Base-by-base conservation (phyloP, 2,329 filamentous ascomycete species). In the Chaetomium strumarium region DNA sequence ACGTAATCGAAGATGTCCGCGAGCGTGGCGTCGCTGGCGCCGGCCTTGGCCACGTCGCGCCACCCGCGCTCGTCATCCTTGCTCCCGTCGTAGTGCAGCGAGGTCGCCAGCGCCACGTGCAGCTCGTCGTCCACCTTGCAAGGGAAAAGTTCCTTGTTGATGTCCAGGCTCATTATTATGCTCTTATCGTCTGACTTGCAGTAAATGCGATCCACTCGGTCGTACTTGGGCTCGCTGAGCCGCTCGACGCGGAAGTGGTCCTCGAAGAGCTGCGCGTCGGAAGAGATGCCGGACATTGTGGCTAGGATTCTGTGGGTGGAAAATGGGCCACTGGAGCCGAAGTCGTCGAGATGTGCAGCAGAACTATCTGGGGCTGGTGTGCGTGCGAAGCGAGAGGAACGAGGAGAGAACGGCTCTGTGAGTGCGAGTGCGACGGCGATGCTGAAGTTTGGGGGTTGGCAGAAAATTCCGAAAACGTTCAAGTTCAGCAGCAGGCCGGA, bases 71-170 rank as follows among this genome's bases (percentile, higher is more conserved):
- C 77, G 60, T 90, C 83, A 65, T 88, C 83, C 69, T 88, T 92
- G 59, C 75, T 81, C 59, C 93, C 93, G 67, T 97, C 93, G 44
- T 96, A 80, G 50, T 87, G 83, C 51, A 99, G 77, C 16, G 90
- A 93, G 5, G 86, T 90, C 14, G 92, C 90, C 51, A 99, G 76
- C 11, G 92, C 84, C 59, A 96, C 76, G 59, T 88, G 85, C 53
- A 99, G 71, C 13, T 78, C 85, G 62, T 96, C 91, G 66, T 86
- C 87, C 9, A 83, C 74, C 37, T 75, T 69, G 63, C 88, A 82
- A 2, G 88, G 88, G 71, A 93, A 96, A 8, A 99, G 81, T 72
- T 99, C 92, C 53, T 83, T 86, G 76, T 97, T 96, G 72, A 97
- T 84, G 73, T 99, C 93, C 55, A 99, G 86, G 6, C 83, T 85